Base-by-base conservation (phyloP, 768 basidiomycete species). In the Collybiopsis luxurians region DNA sequence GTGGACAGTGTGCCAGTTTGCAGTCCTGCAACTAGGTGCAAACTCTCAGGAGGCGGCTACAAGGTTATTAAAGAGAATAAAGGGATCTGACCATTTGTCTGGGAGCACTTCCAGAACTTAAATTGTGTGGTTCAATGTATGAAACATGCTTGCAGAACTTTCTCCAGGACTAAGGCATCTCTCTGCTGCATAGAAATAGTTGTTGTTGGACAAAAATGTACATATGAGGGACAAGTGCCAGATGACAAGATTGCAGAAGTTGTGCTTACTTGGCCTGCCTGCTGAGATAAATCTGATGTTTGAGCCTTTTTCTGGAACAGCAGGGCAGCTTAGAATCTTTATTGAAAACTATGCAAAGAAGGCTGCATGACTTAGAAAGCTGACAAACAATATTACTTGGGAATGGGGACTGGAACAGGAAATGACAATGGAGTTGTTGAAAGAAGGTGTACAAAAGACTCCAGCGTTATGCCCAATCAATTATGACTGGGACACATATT, bases 331-430 rank as follows among this genome's bases (percentile, higher is more conserved):
- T 1, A 21, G 53, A 9, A 61, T 61, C 7, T 63, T 53, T 42
- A 61, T 61, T 0, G 24, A 58, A 17, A 42, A 54, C 28, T 63
- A 56, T 44, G 28, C 61, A 3, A 28, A 34, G 1, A 10, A 55
- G 2, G 48, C 27, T 6, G 1, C 38, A 1, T 53, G 46, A n/a
- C 19, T 63, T 4, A 34, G 24, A 1, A 31, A 55, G 45, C 53
- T 62, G 3, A 52, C 60, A 0, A 17, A 42, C 27, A 15, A 31
- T 24, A 5, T 50, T 76, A 75, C 72, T 74, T 42, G 79, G n/a
- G 78, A 79, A 46, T 79, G 76, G 76, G 68, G 63, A 56, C 65
- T 58, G 9, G 53, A 59, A 23, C 53, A 59, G 26, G 44, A 47
- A 17, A 10, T 5, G 3, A 42, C 52, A 67, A 3, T 43, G 34